Conservation (phyloP, 352 stramenopile species). For the Phytophthora hibernalis region DNA sequence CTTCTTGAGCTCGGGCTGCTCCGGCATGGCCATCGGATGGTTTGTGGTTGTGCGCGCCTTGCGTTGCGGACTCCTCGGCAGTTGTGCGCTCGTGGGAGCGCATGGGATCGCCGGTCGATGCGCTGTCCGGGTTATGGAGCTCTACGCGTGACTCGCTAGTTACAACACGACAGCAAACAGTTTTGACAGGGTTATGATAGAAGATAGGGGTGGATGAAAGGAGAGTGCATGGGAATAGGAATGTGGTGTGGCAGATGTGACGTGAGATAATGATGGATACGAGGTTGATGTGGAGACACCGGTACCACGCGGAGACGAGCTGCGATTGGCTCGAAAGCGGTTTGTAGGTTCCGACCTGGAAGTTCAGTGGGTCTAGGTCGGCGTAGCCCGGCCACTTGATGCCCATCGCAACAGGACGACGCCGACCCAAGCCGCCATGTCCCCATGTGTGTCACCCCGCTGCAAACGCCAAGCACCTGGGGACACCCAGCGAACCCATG, state of each 20-base stretch:
- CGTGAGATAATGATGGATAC: constrained; percentile 4
- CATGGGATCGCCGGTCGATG: constrained; percentile 20
- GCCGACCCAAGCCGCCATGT: background rate
- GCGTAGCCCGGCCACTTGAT: constrained; percentile 18
- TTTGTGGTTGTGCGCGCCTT: constrained; percentile 30
- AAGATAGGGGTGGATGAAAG: background rate
- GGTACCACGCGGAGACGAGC: background rate
- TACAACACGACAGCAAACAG: constrained; percentile 22
- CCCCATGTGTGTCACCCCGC: constrained; percentile 25
- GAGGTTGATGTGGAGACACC: constrained; percentile 21
- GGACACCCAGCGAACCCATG: constrained; percentile 1
- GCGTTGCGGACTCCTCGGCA: constrained; percentile 3
- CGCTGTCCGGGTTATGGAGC: constrained; percentile 13
- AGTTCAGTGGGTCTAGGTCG: constrained; percentile 5
- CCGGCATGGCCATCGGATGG: constrained; percentile 31
- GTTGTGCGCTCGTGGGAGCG: constrained; percentile 36
- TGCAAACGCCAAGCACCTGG: constrained; percentile 8
- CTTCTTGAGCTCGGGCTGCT: constrained; percentile 36
- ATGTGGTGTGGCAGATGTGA: constrained; percentile 1
- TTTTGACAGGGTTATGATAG: constrained; percentile 21
- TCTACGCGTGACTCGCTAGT: constrained; percentile 24
- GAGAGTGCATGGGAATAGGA: background rate
- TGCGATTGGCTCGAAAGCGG: background rate
- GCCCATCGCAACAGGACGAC: constrained; percentile 19
- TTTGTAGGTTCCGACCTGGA: background rate